These are phyloP conservation scores for Saccharomyces pastorianus DNA, from an alignment of 1,139 yeast species.

Conservation along the genomic window DNA sequence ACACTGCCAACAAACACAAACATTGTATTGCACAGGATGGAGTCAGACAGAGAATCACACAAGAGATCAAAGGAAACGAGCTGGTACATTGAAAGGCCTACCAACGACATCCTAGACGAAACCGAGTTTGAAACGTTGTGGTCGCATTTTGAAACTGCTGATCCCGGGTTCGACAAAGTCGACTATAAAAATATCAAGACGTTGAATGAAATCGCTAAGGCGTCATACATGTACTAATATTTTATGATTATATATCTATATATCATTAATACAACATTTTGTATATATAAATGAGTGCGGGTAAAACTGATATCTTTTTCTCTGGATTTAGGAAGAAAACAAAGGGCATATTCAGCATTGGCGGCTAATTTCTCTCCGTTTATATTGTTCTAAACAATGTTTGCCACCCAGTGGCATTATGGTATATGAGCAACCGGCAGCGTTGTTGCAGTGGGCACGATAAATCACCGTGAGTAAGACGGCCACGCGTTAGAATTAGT, in stretches of 20 bases:
- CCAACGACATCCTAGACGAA: constrained; percentile 15
- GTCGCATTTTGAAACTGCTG: constrained; percentile 12
- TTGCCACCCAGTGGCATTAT: too few relatives aligned
- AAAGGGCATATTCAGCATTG: too few relatives aligned
- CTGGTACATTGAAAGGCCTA: constrained; percentile 24
- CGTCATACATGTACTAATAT: constrained; percentile 3
- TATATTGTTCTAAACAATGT: too few relatives aligned
- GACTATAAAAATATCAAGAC: constrained; percentile 21
- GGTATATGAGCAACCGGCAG: too few relatives aligned
- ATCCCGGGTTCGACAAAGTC: constrained; percentile 11
- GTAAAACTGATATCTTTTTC: background rate
- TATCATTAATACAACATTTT: background rate
- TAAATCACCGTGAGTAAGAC: too few relatives aligned
- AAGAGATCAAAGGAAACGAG: constrained; percentile 31
- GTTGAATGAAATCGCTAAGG: constrained; percentile 11
- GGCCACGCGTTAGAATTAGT: too few relatives aligned
- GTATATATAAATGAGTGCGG: background rate
- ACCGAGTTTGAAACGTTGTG: constrained; percentile 21
- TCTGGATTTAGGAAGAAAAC: background rate
- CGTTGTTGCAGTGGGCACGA: too few relatives aligned
- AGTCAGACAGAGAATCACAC: constrained; percentile 29
- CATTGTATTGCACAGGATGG: constrained; percentile 29
- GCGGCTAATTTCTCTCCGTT: too few relatives aligned
- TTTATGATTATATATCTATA: background rate
- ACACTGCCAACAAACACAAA: constrained; percentile 8